A percentile compares a stretch with the other conserved stretches of the same genome.
These are phyloP conservation scores for Cordyceps pruinosa DNA, from an alignment of 2,329 filamentous ascomycete species.

Conservation along the genomic window DNA sequence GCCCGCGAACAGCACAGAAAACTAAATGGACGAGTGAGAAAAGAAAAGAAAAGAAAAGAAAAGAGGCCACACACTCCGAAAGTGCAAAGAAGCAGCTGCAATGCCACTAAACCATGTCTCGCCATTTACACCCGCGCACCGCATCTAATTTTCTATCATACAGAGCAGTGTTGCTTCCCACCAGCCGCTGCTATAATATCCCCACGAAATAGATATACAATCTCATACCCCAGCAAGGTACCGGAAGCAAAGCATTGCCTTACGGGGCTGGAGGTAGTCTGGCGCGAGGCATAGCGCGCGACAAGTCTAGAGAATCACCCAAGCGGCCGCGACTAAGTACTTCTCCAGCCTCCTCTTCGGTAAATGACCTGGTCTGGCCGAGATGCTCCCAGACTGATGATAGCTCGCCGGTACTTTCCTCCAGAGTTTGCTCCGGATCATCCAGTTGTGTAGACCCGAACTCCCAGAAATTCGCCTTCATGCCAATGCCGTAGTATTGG, in stretches of 20 bases:
- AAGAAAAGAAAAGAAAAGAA: no score
- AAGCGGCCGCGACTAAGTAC: slow-evolving; percentile 47
- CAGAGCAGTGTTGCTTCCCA: not conserved
- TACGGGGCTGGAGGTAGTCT: not conserved
- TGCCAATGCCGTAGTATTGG: slow-evolving; percentile 90
- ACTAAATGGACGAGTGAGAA: no score
- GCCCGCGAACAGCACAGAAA: no score
- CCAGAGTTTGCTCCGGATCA: slow-evolving; percentile 10
- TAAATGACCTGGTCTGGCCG: slow-evolving; percentile 43
- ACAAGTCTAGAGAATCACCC: slow-evolving; percentile 28
- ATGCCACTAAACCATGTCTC: no score
- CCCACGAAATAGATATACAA: not conserved
- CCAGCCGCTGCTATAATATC: not conserved
- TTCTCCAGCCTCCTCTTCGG: slow-evolving; percentile 50
- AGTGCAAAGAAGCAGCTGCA: no score
- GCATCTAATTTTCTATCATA: not conserved
- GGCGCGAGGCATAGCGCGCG: slow-evolving; percentile 1
- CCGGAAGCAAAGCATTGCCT: not conserved
- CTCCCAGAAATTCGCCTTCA: slow-evolving; percentile 98
- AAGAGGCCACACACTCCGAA: no score
- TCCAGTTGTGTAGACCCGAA: slow-evolving; percentile 35
- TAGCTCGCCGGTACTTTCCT: slow-evolving; percentile 24
- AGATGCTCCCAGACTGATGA: slow-evolving; percentile 49
- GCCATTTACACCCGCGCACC: no score
- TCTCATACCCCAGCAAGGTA: not conserved